Percentiles rank a stretch among this genome's conserved stretches.
phyloP scores from a whole-genome alignment of 495 filamentous ascomycete genomes.

The Penicillium waksmanii region DNA sequence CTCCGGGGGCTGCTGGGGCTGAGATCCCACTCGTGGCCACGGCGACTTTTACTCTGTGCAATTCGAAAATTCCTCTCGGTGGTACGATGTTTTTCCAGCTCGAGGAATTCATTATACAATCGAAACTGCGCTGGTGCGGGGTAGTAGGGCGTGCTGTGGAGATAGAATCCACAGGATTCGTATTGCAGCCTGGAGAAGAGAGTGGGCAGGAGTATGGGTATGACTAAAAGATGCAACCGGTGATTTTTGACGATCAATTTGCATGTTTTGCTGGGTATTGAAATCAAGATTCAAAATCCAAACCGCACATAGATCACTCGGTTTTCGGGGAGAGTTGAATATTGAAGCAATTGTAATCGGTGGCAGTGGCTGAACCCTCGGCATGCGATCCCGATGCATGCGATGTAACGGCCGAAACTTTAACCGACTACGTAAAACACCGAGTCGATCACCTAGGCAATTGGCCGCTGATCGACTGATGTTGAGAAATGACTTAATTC shows the following conservation, averaged over 20 bases:
- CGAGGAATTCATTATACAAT: slow-evolving; percentile 1
- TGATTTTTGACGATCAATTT: no score
- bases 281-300: no score
- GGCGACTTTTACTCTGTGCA: background rate
- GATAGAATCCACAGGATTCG: background rate
- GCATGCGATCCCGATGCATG: background rate
- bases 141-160: slow-evolving; percentile 3
- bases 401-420: slow-evolving; percentile 2
- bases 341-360: no score
- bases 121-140: slow-evolving; percentile 2
- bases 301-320: no score
- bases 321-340: no score
- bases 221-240: no score
- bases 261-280: no score
- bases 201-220: no score
- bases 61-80: background rate
- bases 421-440: background rate
- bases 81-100: background rate
- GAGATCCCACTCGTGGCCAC: no score
- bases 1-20: no score
- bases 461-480: background rate
- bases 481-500: background rate
- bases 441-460: background rate
- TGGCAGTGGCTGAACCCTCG: no score
- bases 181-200: background rate